These are phyloP conservation scores for Strobilomyces confusus DNA, from an alignment of 768 basidiomycete genomes.

Conservation along the genomic window DNA sequence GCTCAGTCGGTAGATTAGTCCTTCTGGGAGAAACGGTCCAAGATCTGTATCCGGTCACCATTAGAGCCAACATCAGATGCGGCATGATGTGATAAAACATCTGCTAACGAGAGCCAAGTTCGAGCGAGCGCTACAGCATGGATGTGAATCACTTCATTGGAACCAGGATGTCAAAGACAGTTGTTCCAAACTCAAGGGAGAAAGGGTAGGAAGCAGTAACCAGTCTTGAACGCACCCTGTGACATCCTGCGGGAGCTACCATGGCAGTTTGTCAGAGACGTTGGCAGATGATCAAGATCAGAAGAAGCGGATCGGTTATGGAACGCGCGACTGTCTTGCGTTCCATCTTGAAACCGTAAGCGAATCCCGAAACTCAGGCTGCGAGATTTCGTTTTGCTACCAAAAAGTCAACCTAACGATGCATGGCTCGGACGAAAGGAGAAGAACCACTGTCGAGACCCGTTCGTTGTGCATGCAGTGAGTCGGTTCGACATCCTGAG, in stretches of 20 bases:
- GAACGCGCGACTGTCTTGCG: neutral
- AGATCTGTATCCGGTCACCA: neutral
- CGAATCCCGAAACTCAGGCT: neutral
- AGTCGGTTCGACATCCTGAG: neutral
- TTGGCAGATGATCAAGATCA: conserved; percentile 4
- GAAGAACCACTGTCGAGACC: neutral
- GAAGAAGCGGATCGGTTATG: conserved; percentile 1
- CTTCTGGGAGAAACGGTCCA: neutral
- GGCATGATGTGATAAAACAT: neutral
- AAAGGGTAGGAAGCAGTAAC: conserved; percentile 2
- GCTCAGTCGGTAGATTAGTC: no score
- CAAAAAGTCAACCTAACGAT: neutral
- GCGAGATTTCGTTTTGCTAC: neutral
- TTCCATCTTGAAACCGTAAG: neutral
- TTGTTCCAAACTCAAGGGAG: neutral
- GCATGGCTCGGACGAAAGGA: neutral
- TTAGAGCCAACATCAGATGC: neutral
- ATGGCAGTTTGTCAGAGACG: neutral
- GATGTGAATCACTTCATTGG: no score
- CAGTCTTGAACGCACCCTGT: neutral
- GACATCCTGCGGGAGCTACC: neutral
- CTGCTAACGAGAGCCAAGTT: neutral
- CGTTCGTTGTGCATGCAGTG: no score
- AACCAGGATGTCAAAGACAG: neutral
- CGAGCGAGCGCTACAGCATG: neutral